phyloP scores from a whole-genome alignment of 192 early-diverging fungal genomes.

The Entophlyctis luteolus region DNA sequence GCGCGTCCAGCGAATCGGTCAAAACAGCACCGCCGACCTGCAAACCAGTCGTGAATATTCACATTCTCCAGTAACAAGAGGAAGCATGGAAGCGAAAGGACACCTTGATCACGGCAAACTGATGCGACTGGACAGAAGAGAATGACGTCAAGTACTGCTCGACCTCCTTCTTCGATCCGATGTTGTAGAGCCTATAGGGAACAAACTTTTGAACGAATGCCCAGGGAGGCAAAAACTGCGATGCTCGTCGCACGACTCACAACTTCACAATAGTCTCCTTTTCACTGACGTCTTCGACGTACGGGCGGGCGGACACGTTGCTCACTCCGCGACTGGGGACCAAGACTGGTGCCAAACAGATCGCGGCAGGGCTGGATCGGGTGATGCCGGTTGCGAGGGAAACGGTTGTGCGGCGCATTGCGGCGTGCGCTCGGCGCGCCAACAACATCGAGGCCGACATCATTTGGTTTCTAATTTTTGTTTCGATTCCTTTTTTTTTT shows the following conservation, averaged over 20 bases:
- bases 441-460: too few relatives aligned
- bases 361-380: too few relatives aligned
- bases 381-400: too few relatives aligned
- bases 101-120: constrained; percentile 99
- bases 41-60: not conserved
- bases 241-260: not conserved
- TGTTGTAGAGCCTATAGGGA: constrained; percentile 75
- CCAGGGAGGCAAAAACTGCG: too few relatives aligned
- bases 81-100: constrained; percentile 70
- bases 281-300: constrained; percentile 20
- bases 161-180: constrained; percentile 97
- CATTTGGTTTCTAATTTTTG: too few relatives aligned
- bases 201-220: not conserved
- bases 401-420: too few relatives aligned
- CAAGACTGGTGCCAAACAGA: too few relatives aligned
- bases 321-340: too few relatives aligned
- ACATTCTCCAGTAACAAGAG: not conserved
- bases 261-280: constrained; percentile 60
- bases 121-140: constrained; percentile 95
- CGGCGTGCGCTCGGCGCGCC: too few relatives aligned
- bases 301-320: too few relatives aligned
- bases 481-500: too few relatives aligned
- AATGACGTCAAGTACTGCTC: constrained; percentile 98
- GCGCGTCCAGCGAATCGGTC: constrained; percentile 88
- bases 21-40: constrained; percentile 41